Base-by-base conservation (phyloP, 495 filamentous ascomycete genomes). In the Xylaria scruposa region DNA sequence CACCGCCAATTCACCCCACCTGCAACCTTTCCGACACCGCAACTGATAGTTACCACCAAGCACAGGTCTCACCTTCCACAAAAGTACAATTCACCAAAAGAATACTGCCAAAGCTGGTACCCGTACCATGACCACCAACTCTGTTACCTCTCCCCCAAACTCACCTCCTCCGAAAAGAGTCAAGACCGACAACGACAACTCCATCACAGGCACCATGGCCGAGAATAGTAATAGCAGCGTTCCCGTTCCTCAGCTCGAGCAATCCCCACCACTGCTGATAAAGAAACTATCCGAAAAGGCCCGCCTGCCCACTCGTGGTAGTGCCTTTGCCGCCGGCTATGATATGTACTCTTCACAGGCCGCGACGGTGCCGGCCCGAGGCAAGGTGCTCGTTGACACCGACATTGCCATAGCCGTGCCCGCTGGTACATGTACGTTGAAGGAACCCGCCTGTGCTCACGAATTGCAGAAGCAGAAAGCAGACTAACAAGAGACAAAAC, bases 341-440 rank as follows among this genome's bases (percentile, higher is more conserved):
- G 96, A 99, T 84, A 75, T 98, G 49, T 98, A 85, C 77, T 90
- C 90, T 61, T 87, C 94, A 5, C 88, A 88, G 74, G 87, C 90
- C 56, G 91, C 93, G 10, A 86, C 86, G 0, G 90, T 99, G 40
- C 94, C 94, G 0, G 90, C 92, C 21, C 86, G 93, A 73, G 95
- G 94, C 62, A 95, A 95, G 83, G 93, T 83, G 4, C 79, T 97
- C 47, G 94, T 97, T 33, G 93, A 97, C 74, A 98, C 96, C 17
- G 96, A 94, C 74, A 90, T 99, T 75, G 88, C 89, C 36, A 93
- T 99, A 83, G 92, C 94, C 19, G 91, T 97, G 24, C 95, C 96
- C 0, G 90, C 88, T 36, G 93, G 92, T 38, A 97, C 93, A 15
- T 98, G 93, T 36, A 59, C 13, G 54, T 46, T 33, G 24, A 4